These are phyloP conservation scores for Wickerhamiella parazyma DNA, from an alignment of 805 yeast species.

Conservation along the genomic window DNA sequence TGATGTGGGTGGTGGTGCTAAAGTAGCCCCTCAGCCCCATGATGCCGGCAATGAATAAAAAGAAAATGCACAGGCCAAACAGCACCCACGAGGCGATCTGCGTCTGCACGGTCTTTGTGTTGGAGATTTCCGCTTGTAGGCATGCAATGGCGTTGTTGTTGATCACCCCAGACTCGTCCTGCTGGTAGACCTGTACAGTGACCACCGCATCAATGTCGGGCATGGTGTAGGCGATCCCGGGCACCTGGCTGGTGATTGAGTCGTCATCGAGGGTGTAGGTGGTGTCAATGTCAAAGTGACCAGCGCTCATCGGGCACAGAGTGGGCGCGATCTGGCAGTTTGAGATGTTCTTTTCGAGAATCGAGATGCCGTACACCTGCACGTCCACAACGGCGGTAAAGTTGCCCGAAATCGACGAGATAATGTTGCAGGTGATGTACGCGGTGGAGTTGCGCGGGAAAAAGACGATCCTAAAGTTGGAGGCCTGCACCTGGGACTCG, in stretches of 20 bases:
- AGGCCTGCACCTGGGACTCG: constrained; percentile 73
- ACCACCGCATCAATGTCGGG: constrained; percentile 95
- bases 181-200: constrained; percentile 48
- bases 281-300: constrained; percentile 62
- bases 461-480: constrained; percentile 62
- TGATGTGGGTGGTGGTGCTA: constrained; percentile 83
- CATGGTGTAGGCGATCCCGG: constrained; percentile 72
- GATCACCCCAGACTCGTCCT: constrained; percentile 28
- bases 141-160: constrained; percentile 57
- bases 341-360: constrained; percentile 39
- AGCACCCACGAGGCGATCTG: constrained; percentile 91
- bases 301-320: constrained; percentile 76
- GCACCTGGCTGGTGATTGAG: constrained; percentile 39
- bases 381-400: constrained; percentile 53
- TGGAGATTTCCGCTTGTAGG: constrained; percentile 72
- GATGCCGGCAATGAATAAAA: constrained; percentile 79
- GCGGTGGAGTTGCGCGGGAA: constrained; percentile 54
- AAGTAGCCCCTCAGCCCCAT: constrained; percentile 81
- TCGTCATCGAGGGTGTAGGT: constrained; percentile 32
- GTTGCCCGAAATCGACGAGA: constrained; percentile 62
- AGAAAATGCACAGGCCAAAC: constrained; percentile 69
- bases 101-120: constrained; percentile 90
- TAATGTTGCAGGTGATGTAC: constrained; percentile 56
- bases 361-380: constrained; percentile 68
- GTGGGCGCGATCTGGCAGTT: constrained; percentile 49